These are phyloP conservation scores for Cronartium quercuum DNA, from an alignment of 1,284 basidiomycete genomes.

Conservation along the genomic window DNA sequence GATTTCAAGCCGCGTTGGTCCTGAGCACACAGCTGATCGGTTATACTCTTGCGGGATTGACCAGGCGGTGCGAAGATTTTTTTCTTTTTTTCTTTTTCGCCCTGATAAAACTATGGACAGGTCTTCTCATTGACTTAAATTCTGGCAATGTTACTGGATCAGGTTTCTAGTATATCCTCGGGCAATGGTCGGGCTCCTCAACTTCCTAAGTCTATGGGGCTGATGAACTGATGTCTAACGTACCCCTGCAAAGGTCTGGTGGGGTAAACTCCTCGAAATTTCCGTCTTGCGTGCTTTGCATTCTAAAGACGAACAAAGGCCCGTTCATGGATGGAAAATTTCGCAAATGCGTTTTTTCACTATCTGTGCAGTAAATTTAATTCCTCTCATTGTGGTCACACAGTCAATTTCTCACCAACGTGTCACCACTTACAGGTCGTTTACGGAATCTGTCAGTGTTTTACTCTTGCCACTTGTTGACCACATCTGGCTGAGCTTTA, in stretches of 20 bases:
- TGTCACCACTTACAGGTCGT: not conserved
- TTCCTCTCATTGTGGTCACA: not conserved
- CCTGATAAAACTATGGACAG: not conserved
- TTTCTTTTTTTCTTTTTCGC: too few relatives aligned
- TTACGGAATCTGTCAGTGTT: constrained; percentile 36
- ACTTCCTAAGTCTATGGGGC: not conserved
- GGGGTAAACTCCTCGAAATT: constrained; percentile 31
- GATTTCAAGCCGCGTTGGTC: constrained; percentile 44
- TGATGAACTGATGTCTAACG: too few relatives aligned
- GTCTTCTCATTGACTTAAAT: not conserved
- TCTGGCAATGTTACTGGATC: not conserved
- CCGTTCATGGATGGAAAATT: constrained; percentile 32
- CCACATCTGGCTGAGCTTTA: not conserved
- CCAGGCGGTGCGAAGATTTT: constrained; percentile 45
- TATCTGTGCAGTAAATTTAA: constrained; percentile 13
- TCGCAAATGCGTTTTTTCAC: constrained; percentile 27
- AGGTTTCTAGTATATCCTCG: constrained; percentile 34
- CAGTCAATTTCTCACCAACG: not conserved
- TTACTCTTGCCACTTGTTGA: not conserved
- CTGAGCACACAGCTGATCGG: constrained; percentile 55
- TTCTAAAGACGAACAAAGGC: constrained; percentile 1
- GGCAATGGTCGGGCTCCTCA: constrained; percentile 18
- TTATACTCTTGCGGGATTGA: constrained; percentile 54
- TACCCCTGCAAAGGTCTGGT: constrained; percentile 24
- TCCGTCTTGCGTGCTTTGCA: constrained; percentile 28